These are phyloP conservation scores for Phaseolus coccineus DNA, from an alignment of 331 rosid species.

Conservation along the genomic window DNA sequence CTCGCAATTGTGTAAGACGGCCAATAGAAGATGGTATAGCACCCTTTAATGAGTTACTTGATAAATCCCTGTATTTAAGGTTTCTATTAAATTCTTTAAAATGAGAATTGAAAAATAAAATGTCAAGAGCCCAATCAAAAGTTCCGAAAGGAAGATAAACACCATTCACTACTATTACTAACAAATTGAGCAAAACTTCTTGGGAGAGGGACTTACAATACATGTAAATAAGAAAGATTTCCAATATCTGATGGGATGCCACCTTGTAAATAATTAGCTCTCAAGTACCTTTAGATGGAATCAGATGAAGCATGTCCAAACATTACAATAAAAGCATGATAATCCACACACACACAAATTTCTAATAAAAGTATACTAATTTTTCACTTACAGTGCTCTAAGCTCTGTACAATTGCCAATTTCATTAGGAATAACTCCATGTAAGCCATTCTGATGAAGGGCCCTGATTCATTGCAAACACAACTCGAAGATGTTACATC, in stretches of 20 bases:
- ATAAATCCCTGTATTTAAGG: conserved; percentile 65
- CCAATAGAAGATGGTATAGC: conserved; percentile 89
- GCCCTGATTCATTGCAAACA: conserved; percentile 62
- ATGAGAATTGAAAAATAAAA: background rate
- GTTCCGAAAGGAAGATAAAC: background rate
- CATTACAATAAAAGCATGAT: background rate
- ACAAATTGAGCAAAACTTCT: background rate
- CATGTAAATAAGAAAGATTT: conserved; percentile 76
- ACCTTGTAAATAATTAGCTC: conserved; percentile 88
- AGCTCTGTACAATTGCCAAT: conserved; percentile 77
- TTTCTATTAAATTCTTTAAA: conserved; percentile 25
- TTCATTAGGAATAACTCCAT: conserved; percentile 78
- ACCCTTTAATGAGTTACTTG: conserved; percentile 82
- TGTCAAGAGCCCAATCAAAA: background rate
- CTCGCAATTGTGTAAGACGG: conserved; percentile 60
- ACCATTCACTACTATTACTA: background rate
- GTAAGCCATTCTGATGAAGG: conserved; percentile 84
- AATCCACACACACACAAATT: background rate
- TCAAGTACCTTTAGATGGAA: conserved; percentile 61
- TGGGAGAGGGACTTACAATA: conserved; percentile 60
- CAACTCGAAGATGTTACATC: background rate
- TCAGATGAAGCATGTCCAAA: background rate
- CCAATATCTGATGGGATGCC: conserved; percentile 82
- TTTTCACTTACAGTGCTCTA: conserved; percentile 70
- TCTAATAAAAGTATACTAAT: background rate